Conservation (phyloP, 2,329 filamentous ascomycete species). For the Rutstroemia sp. region DNA sequence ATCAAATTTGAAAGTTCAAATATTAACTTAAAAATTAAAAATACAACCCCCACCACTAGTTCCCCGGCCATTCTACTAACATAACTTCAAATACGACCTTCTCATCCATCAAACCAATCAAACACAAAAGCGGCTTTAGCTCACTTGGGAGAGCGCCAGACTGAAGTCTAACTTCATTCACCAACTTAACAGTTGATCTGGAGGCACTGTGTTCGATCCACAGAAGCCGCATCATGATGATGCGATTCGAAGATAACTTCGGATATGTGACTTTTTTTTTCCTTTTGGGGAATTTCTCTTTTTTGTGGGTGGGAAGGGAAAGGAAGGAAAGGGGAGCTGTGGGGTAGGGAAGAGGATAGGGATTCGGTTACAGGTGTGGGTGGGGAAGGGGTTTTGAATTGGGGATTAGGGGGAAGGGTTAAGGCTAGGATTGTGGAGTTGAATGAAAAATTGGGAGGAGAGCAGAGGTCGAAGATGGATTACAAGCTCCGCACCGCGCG, state of each 20-base stretch:
- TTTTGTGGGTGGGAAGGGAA: neutral
- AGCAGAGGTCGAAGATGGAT: no score
- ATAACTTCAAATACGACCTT: neutral
- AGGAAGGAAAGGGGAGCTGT: neutral
- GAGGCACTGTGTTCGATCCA: conserved; percentile 9
- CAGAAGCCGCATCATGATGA: conserved; percentile 4
- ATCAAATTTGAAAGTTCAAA: no score
- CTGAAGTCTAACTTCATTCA: conserved; percentile 1
- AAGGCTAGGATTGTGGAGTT: no score
- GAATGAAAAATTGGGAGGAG: no score
- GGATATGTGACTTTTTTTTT: neutral
- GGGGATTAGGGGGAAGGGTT: no score
- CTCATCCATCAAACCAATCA: neutral
- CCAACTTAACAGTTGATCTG: neutral
- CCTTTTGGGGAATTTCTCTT: neutral
- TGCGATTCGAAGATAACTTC: neutral
- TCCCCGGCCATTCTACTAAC: no score
- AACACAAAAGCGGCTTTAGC: conserved; percentile 1
- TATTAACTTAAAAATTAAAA: no score
- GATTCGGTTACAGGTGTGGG: no score
- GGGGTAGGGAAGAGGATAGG: no score
- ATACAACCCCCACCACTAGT: no score
- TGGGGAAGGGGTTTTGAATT: no score
- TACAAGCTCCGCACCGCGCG: no score
- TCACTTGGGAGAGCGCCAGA: conserved; percentile 9